These are phyloP conservation scores for Pythium chondricola DNA, from an alignment of 352 stramenopile genomes.

Conservation along the genomic window DNA sequence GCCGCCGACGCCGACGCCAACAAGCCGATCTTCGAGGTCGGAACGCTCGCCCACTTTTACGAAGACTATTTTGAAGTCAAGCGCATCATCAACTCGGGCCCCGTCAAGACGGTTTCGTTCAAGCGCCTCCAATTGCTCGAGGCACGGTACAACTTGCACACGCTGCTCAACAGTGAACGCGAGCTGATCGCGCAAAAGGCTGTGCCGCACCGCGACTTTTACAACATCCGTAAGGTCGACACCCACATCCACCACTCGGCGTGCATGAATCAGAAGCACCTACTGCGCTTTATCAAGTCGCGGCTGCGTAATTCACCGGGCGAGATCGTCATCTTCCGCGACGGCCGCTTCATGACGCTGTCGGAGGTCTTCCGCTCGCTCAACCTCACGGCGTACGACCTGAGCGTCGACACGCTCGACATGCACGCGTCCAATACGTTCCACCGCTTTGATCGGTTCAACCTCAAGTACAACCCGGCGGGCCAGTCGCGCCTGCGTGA, in stretches of 20 bases:
- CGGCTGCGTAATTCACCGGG: slow-evolving; percentile 69
- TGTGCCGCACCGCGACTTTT: slow-evolving; percentile 98
- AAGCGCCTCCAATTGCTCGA: slow-evolving; percentile 88
- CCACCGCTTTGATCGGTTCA: slow-evolving; percentile 99
- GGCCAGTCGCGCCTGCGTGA: slow-evolving; percentile 92
- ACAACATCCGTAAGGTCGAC: slow-evolving; percentile 97
- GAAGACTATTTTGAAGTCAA: slow-evolving; percentile 76
- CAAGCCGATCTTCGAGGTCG: slow-evolving; percentile 34
- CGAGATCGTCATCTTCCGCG: slow-evolving; percentile 94
- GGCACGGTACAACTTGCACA: slow-evolving; percentile 94
- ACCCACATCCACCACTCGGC: slow-evolving; percentile 98
- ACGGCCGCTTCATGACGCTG: slow-evolving; percentile 95
- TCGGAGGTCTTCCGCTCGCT: slow-evolving; percentile 92
- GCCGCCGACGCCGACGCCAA: slow-evolving; percentile 9
- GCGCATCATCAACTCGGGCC: slow-evolving; percentile 82
- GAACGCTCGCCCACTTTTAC: slow-evolving; percentile 57
- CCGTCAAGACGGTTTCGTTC: slow-evolving; percentile 83
- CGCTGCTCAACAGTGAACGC: slow-evolving; percentile 92
- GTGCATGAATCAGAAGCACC: slow-evolving; percentile 95
- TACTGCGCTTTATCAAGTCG: slow-evolving; percentile 91
- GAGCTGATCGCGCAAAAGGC: slow-evolving; percentile 94
- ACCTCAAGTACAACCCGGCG: slow-evolving; percentile 98
- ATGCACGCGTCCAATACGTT: slow-evolving; percentile 99
- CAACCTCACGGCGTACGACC: slow-evolving; percentile 94
- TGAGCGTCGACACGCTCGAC: slow-evolving; percentile 98